Conservation (phyloP, 768 basidiomycete genomes). For the Boletus sensibilis region DNA sequence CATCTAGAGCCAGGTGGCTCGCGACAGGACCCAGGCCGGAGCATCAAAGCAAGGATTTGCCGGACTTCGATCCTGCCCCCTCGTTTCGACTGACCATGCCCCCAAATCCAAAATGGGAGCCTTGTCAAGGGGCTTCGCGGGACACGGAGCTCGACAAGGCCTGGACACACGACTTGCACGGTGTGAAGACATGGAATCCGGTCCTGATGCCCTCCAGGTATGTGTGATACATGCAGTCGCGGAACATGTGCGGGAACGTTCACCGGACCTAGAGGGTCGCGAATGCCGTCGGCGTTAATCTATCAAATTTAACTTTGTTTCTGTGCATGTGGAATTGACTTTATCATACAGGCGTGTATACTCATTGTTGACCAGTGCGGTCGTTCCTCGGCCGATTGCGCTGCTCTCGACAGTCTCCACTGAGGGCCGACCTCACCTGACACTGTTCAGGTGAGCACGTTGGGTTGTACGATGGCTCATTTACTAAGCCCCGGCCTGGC, state of each 20-base stretch:
- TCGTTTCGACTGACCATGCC: slow-evolving; percentile 37
- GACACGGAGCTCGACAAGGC: slow-evolving; percentile 18
- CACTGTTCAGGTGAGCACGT: slow-evolving; percentile 58
- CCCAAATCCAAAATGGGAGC: slow-evolving; percentile 44
- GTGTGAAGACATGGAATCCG: slow-evolving; percentile 44
- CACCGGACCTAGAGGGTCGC: background rate
- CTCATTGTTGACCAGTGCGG: slow-evolving; percentile 53
- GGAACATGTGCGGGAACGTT: background rate
- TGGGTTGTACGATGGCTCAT: background rate
- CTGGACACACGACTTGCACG: slow-evolving; percentile 35
- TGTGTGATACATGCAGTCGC: slow-evolving; percentile 9
- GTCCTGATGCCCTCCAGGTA: slow-evolving; percentile 33
- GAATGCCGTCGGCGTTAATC: slow-evolving; percentile 1
- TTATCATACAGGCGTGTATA: slow-evolving; percentile 38
- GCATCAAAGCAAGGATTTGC: slow-evolving; percentile 9
- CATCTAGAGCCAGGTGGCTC: slow-evolving; percentile 3
- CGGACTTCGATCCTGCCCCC: slow-evolving; percentile 21
- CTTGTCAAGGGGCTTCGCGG: slow-evolving; percentile 38
- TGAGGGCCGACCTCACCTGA: slow-evolving; percentile 56
- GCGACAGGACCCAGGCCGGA: slow-evolving; percentile 1
- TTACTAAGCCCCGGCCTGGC: slow-evolving; percentile 7
- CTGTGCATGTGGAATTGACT: slow-evolving; percentile 25
- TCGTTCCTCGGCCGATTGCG: slow-evolving; percentile 61
- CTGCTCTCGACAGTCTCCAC: slow-evolving; percentile 60
- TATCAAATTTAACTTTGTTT: slow-evolving; percentile 20